Percentiles rank a stretch among this genome's conserved stretches.
phyloP scores from a whole-genome alignment of 139 green algal species.

The Choricystis sp. region DNA sequence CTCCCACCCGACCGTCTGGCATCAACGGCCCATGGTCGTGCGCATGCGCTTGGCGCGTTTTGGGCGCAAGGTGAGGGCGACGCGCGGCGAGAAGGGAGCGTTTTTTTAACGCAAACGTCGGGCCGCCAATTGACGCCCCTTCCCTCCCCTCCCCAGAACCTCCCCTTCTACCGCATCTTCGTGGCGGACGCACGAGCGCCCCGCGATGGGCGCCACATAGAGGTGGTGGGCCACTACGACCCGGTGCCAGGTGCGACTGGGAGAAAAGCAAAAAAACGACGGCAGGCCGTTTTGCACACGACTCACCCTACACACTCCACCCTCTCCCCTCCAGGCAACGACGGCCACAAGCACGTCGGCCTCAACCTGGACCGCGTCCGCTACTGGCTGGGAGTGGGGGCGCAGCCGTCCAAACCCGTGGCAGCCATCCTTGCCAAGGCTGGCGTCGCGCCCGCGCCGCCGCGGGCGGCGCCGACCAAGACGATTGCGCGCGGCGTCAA shows the following conservation, averaged over 20 bases:
- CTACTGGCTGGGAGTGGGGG: constrained; percentile 73
- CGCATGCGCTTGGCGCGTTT: constrained; percentile 64
- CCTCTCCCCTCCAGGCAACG: constrained; percentile 26
- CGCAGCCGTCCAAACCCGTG: constrained; percentile 59
- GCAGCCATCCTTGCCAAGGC: constrained; percentile 43
- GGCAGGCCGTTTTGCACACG: background rate
- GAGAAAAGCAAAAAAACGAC: background rate
- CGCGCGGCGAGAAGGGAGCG: background rate
- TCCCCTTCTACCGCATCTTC: constrained; percentile 70
- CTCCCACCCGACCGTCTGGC: no score
- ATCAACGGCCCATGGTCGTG: constrained; percentile 50
- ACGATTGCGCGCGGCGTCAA: constrained; percentile 13
- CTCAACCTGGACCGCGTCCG: constrained; percentile 63
- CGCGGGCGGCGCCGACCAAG: constrained; percentile 14
- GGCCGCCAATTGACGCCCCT: background rate
- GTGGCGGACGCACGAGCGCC: constrained; percentile 45
- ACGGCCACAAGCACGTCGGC: constrained; percentile 71
- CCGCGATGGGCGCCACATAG: constrained; percentile 59
- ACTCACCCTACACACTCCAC: background rate
- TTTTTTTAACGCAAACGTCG: background rate
- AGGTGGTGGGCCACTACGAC: constrained; percentile 66
- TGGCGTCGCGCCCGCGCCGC: constrained; percentile 44
- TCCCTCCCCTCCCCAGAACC: constrained; percentile 22
- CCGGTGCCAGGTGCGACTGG: constrained; percentile 41
- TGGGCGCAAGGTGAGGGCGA: constrained; percentile 25